Evolutionary conservation across 1,284 basidiomycete species (phyloP), one percentile per base, ranked within the genome.

Genomic region (Coniophora puteana): DNA sequence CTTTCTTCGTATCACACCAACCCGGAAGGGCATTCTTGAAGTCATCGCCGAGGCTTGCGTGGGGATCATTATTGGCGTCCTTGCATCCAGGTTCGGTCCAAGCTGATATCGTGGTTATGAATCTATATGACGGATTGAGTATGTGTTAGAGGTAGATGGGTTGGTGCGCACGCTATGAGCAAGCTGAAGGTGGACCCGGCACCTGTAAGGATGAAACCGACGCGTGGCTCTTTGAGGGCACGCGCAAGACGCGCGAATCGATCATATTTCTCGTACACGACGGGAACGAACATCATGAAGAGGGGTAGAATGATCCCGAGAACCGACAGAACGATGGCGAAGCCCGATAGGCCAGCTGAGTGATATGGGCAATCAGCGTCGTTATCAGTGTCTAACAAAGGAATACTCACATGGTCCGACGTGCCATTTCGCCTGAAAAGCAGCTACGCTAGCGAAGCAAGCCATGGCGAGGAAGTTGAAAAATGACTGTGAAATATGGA

Each of bases 1-100:
- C 91, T 55, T 90, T 91, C 67, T 94, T 93, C 6, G 92, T 93
- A 48, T 72, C 79, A 62, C 92, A 95, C 86, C 88, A 94, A 1
- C 83, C 78, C 10, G 71, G 60, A 5, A 95, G 68, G 6, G 69
- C 88, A 10, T 72, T 71, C 51, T 76, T 76, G 61, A 84, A 95
- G 41, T 66, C 73, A 36, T 83, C 73, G 8, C 89, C 88, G n/a
- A 76, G 71, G 36, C 70, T 69, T 2, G 79, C 76, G 55, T 88
- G 69, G 1, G 88, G 88, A 51, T 90, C 89, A 10, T 84, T 74
- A 36, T 69, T 67, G 0, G 86, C 60, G 50, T 93, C 71, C 63
- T 93, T 93, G 70, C 92, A 95, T 1, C 92, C 91, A 4, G 84
- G 58, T 57, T 91, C 67, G 11, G 88, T 89, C 76, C 80, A 89